Base-by-base conservation (phyloP, 1,284 basidiomycete species). In the Ganoderma multipileum region DNA sequence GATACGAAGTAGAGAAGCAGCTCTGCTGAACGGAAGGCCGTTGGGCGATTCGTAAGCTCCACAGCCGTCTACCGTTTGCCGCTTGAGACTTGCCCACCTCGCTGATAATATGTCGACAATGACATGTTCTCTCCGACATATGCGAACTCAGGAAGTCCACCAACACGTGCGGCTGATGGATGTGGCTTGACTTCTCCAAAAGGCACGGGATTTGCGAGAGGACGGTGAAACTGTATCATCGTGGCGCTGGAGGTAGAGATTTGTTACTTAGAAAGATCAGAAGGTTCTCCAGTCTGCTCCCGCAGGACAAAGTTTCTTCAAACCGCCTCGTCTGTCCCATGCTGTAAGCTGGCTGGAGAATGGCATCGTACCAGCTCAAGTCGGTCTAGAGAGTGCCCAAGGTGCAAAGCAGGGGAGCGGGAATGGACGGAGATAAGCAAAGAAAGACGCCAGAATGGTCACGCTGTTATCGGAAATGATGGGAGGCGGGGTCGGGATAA, bases 401-500 rank as follows among this genome's bases (percentile, higher is more conserved):
- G 4, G 23, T 52, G 23, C 33, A 52, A 52, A 26, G 47, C 23
- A 23, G 9, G 9, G 12, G 26, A 28, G 12, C 14, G 36, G 16
- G 33, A 33, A 52, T 12, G 5, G 23, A 52, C n/a, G 12, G 47
- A 50, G 47, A 50, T 50, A 23, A 50, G 47, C 3, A n/a, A 5
- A 23, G 61, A 55, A 47, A 36, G 38, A 50, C 50, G 66, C 59
- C 64, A 59, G 54, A 59, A 54, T 64, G 60, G 44, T 66, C 55
- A 54, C 61, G 63, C 44, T 66, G 65, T 42, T 38, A 69, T 68
- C 66, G 59, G 11, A 14, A n/a, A 26, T 26, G 47, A 42, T 59
- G 55, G 67, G 59, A 33, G 68, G 55, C 59, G 67, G 57, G 54
- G 65, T 68, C 71, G 71, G 67, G 69, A 72, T 70, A 72, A 72